Evolutionary conservation across 805 yeast species (phyloP).

Genomic region (Cyberlindnera subsufficiens): DNA sequence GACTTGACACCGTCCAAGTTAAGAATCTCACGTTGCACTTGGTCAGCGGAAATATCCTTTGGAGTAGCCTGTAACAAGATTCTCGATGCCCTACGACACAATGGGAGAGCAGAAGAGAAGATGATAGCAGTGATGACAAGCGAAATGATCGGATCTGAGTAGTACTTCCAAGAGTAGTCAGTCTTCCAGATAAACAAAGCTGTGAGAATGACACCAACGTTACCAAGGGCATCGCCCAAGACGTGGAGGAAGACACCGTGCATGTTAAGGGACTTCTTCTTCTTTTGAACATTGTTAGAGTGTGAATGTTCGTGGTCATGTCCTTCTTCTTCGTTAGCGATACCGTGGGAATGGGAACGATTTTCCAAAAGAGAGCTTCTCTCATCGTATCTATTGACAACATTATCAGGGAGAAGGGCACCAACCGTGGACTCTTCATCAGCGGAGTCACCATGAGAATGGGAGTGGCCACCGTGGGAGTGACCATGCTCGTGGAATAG

Average conservation of each 20-base stretch:
- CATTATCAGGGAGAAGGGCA: constrained; percentile 39
- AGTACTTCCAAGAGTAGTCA: constrained; percentile 79
- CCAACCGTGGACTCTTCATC: constrained; percentile 24
- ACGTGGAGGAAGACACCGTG: constrained; percentile 96
- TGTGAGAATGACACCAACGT: constrained; percentile 84
- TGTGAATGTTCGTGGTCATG: constrained; percentile 4
- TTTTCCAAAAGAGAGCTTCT: constrained; percentile 10
- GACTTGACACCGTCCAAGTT: constrained; percentile 69
- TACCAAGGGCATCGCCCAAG: constrained; percentile 93
- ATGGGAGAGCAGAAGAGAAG: constrained; percentile 85
- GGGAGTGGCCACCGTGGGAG: constrained; percentile 37
- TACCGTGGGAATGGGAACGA: constrained; percentile 13
- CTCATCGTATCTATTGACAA: constrained; percentile 32
- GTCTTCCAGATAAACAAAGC: constrained; percentile 95
- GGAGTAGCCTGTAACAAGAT: constrained; percentile 93
- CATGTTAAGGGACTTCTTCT: constrained; percentile 79
- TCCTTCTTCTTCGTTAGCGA: constrained; percentile 18
- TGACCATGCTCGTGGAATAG: constrained; percentile 87
- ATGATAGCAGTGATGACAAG: constrained; percentile 82
- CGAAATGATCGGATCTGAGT: constrained; percentile 83
- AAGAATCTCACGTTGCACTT: constrained; percentile 62
- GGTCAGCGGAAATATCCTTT: constrained; percentile 67
- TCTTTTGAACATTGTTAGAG: constrained; percentile 10
- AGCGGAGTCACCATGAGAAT: constrained; percentile 16
- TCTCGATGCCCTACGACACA: constrained; percentile 80